A percentile compares a stretch with the other conserved stretches of the same genome.
These are phyloP conservation scores for Flaveria sonorensis DNA, from an alignment of 129 eudicot genomes.

Conservation along the genomic window DNA sequence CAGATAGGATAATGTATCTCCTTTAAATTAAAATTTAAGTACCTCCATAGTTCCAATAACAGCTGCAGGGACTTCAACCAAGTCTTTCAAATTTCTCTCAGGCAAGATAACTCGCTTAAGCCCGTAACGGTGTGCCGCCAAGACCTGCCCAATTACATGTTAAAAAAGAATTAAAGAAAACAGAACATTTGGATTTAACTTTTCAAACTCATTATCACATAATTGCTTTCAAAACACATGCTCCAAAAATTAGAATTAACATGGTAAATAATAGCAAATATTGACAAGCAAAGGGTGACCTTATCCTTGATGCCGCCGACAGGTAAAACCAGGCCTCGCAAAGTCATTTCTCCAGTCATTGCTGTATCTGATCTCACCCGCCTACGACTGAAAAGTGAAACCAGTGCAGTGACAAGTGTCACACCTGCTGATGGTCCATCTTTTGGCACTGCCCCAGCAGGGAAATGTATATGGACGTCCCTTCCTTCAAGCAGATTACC, in stretches of 20 bases:
- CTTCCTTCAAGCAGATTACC: constrained; percentile 69
- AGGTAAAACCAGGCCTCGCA: constrained; percentile 89
- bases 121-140: constrained; percentile 98
- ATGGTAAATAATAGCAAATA: not conserved
- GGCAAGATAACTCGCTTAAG: constrained; percentile 92
- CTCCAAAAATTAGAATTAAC: not conserved
- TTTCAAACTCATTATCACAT: not conserved
- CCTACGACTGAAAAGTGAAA: constrained; percentile 75
- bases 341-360: constrained; percentile 95
- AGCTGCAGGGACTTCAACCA: constrained; percentile 89
- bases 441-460: constrained; percentile 98
- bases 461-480: constrained; percentile 94
- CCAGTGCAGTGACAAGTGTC: constrained; percentile 89
- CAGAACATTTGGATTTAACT: not conserved
- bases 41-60: constrained; percentile 88
- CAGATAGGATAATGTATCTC: not conserved
- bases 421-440: constrained; percentile 99
- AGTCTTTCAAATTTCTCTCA: constrained; percentile 83
- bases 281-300: constrained; percentile 42
- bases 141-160: constrained; percentile 51
- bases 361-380: constrained; percentile 90
- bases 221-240: too few relatives aligned
- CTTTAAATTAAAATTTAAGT: constrained; percentile 13
- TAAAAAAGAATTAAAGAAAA: not conserved
- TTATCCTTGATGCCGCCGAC: constrained; percentile 97